These are phyloP conservation scores for Laetiporus sulphureus DNA, from an alignment of 1,284 basidiomycete genomes.

Conservation along the genomic window DNA sequence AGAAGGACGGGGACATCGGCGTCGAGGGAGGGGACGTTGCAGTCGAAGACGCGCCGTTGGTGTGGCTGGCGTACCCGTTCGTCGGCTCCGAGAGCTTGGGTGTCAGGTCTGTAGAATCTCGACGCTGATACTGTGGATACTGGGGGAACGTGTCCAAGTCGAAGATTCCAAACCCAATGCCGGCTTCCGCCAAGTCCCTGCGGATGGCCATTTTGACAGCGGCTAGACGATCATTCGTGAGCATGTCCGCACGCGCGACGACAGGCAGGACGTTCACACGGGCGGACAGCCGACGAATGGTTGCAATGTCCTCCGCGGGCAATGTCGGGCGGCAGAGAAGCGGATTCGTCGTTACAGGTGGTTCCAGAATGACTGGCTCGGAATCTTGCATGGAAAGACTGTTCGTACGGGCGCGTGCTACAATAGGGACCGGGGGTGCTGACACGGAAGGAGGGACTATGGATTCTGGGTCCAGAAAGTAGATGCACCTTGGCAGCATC, in stretches of 20 bases:
- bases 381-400: slow-evolving; percentile 63
- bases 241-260: slow-evolving; percentile 85
- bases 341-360: slow-evolving; percentile 66
- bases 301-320: slow-evolving; percentile 77
- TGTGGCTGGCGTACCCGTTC: slow-evolving; percentile 41
- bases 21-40: slow-evolving; percentile 55
- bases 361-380: slow-evolving; percentile 73
- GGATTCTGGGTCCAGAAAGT: slow-evolving; percentile 72
- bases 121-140: slow-evolving; percentile 40
- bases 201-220: slow-evolving; percentile 73
- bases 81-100: slow-evolving; percentile 36
- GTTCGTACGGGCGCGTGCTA: slow-evolving; percentile 56
- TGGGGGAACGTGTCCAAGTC: slow-evolving; percentile 55
- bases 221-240: slow-evolving; percentile 83
- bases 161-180: slow-evolving; percentile 81
- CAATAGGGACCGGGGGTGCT: slow-evolving; percentile 52
- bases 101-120: slow-evolving; percentile 33
- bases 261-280: slow-evolving; percentile 95
- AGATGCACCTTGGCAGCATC: slow-evolving; percentile 55
- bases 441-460: slow-evolving; percentile 63
- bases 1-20: slow-evolving; percentile 46
- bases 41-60: slow-evolving; percentile 42
- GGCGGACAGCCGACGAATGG: slow-evolving; percentile 84
- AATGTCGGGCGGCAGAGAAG: slow-evolving; percentile 56
- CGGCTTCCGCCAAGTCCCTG: slow-evolving; percentile 69